These are phyloP conservation scores for Taphrina flavorubra DNA, from an alignment of 1,139 yeast species.

Conservation along the genomic window DNA sequence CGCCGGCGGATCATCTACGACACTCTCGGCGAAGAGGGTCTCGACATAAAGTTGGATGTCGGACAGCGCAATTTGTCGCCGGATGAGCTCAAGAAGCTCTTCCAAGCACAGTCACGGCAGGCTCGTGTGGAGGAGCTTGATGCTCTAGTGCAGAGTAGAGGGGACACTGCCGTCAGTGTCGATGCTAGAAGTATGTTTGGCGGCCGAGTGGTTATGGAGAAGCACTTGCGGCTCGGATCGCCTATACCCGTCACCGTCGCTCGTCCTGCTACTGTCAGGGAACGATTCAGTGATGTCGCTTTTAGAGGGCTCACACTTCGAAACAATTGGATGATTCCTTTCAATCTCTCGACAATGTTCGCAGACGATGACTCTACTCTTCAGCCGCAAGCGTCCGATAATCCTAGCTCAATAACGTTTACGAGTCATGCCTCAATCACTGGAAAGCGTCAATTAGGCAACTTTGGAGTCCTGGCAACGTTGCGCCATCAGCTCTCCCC, in stretches of 20 bases:
- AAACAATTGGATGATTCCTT: conserved; percentile 35
- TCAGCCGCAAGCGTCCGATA: conserved; percentile 6
- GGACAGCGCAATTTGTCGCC: conserved; percentile 40
- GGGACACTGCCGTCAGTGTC: conserved; percentile 23
- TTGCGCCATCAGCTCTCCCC: conserved; percentile 35
- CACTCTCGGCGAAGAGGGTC: conserved; percentile 57
- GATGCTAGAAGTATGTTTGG: conserved; percentile 38
- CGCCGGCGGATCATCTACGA: conserved; percentile 64
- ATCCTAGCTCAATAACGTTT: conserved; percentile 28
- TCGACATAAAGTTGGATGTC: conserved; percentile 47
- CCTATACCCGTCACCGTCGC: conserved; percentile 31
- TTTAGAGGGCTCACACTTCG: conserved; percentile 35
- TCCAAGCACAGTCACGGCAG: conserved; percentile 28
- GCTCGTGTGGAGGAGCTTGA: conserved; percentile 40
- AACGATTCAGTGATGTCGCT: conserved; percentile 21
- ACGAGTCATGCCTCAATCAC: conserved; percentile 36
- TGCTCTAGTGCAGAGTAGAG: conserved; percentile 36
- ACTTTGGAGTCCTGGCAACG: conserved; percentile 37
- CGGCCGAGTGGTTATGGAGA: conserved; percentile 31
- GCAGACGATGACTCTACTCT: conserved; percentile 10
- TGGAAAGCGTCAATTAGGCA: conserved; percentile 31
- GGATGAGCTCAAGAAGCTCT: conserved; percentile 32
- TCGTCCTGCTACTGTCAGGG: conserved; percentile 32
- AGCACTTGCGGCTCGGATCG: conserved; percentile 15
- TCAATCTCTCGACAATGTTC: conserved; percentile 25